Base-by-base conservation (phyloP, 2,329 filamentous ascomycete genomes). In the Incumbomyces lentus region DNA sequence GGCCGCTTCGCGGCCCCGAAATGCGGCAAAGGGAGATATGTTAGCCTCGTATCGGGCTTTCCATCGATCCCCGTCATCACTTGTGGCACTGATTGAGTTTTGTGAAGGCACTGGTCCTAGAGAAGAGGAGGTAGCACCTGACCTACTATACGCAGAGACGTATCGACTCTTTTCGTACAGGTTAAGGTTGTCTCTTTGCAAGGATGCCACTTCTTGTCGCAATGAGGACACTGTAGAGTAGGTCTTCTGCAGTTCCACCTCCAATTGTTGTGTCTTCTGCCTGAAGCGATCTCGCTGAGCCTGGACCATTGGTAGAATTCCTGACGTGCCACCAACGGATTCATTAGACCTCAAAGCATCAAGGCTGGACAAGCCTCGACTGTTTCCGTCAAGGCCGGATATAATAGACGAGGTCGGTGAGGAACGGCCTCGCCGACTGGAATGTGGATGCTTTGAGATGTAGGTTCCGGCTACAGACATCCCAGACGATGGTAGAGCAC, bases 371-470 rank as follows among this genome's bases (percentile, higher is more conserved):
- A 55, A 56, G 31, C 63, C 62, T 40, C 67, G 63, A 35, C 70
- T 71, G 36, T 78, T 75, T 17, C 84, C 81, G 59, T 94, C 86
- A 60, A 95, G 88, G n/a, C 92, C 92, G 50, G 89, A 95, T 58
- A 98, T 96, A 58, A 98, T 96, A 16, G 90, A 96, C 3, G 90
- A 96, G 1, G 92, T 96, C 0, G 92, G 93, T 2, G 92, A 96
- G 41, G 74, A 71, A 34, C 82, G 78, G 26, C 84, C 79, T 40
- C 84, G 76, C 1, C 74, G 72, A 33, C 84, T 81, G 14, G 53
- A 49, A 55, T 79, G 81, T 2, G 84, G 82, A 59, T 88, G 85
- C 40, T 84, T 79, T 17, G 84, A 90, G 43, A 81, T 78, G 62
- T 95, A 93, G 2, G 90, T 96, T 34, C 89, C 90, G 2, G 90